A percentile compares a stretch with the other conserved stretches of the same genome.
These are phyloP conservation scores for Hymenoscyphus infarciens DNA, from an alignment of 2,329 filamentous ascomycete genomes.

Conservation along the genomic window DNA sequence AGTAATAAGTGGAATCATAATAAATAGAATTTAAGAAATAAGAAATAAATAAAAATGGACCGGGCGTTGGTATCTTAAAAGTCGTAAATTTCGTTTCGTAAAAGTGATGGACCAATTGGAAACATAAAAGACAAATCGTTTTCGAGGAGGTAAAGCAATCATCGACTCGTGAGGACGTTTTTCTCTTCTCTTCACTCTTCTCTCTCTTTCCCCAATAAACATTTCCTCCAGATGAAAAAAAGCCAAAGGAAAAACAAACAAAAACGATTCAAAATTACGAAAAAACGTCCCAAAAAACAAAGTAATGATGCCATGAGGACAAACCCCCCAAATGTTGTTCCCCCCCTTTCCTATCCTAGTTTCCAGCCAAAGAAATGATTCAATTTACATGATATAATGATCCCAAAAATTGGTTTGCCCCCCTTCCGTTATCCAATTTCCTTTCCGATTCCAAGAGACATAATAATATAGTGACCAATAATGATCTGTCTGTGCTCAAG, in stretches of 20 bases:
- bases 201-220: background rate
- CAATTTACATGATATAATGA: conserved; percentile 25
- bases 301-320: conserved; percentile 8
- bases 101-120: background rate
- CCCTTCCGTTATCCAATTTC: conserved; percentile 6
- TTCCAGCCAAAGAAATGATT: conserved; percentile 14
- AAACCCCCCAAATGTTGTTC: conserved; percentile 12
- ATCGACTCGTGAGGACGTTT: conserved; percentile 4
- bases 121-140: background rate
- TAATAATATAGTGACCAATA: conserved; percentile 14
- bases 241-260: background rate
- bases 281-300: background rate
- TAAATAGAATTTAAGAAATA: background rate
- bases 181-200: background rate
- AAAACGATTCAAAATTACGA: background rate
- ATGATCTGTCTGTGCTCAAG: conserved; percentile 16
- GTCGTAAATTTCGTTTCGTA: conserved; percentile 13
- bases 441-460: conserved; percentile 16
- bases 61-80: conserved; percentile 13
- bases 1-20: conserved; percentile 7
- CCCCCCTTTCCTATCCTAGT: background rate
- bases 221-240: background rate
- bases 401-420: conserved; percentile 12
- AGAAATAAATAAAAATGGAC: background rate
- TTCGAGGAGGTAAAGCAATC: background rate